Base-by-base conservation (phyloP, 352 stramenopile species). In the Globisporangium canariense region DNA sequence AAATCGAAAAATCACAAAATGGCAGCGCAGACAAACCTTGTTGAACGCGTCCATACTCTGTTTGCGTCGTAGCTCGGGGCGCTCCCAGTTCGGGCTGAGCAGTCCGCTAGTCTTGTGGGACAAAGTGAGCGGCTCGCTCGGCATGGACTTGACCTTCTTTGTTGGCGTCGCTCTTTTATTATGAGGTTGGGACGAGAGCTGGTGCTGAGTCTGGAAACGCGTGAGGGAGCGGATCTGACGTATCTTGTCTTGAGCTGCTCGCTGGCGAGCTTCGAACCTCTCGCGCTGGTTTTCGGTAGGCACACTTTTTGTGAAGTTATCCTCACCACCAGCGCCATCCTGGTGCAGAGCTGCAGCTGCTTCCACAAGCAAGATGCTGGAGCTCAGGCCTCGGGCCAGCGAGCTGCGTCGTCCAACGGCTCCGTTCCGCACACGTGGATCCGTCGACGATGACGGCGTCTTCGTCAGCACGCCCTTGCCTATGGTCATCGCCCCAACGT, bases 41-140 rank as follows among this genome's bases (percentile, higher is more conserved):
- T 72, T 72, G 75, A 75, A 81, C 5, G 74, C 66, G 14, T 87
- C 79, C 75, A 91, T 89, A 7, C 80, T 89, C 13, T 86, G 76
- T n/a, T 82, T 77, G 22, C 83, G 77, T 22, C 76, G 70, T 30
- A 87, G 52, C 18, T 90, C 80, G 0, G 79, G 72, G 2, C 76
- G 77, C 13, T 86, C 67, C 18, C 64, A 74, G 16, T 80, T 69
- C 4, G 80, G 75, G 0, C 71, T 84, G 16, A 91, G 62, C 6
- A 89, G 28, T 13, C 75, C 80, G 50, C 78, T 89, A 2, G 28
- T 56, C 13, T 32, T 18, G 0, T 74, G 70, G 0, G 32, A 28
- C 1, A n/a, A 28, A 0, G 69, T 28, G 22, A 66, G 45, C 25
- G 49, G 41, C 41, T 55, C 57, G 32, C 47, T 64, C 18, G 62